These are phyloP conservation scores for Vigna radiata DNA, from an alignment of 306 rosid species.

Conservation along the genomic window DNA sequence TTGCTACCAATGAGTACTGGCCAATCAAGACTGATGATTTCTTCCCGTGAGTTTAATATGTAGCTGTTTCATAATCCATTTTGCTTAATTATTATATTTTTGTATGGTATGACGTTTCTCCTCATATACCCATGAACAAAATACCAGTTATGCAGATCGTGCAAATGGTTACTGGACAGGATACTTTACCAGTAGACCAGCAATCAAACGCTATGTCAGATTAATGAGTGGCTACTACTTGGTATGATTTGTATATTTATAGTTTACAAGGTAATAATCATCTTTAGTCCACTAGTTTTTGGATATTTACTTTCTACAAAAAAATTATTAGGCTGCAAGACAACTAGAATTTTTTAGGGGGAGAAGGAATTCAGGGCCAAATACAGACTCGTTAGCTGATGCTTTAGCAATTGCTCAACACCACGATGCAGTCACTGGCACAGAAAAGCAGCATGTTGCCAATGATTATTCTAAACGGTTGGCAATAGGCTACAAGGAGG, in stretches of 20 bases:
- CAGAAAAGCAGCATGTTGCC: slow-evolving; percentile 87
- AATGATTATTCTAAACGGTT: slow-evolving; percentile 83
- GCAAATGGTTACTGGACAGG: slow-evolving; percentile 89
- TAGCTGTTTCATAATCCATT: slow-evolving; percentile 34
- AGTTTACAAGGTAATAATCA: slow-evolving; percentile 27
- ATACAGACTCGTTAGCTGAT: slow-evolving; percentile 78
- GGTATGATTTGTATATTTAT: slow-evolving; percentile 57
- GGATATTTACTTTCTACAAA: slow-evolving; percentile 34
- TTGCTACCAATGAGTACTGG: slow-evolving; percentile 74
- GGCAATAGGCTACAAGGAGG: slow-evolving; percentile 80
- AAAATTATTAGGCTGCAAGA: slow-evolving; percentile 76
- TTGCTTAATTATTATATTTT: slow-evolving; percentile 11
- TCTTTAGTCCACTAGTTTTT: slow-evolving; percentile 5
- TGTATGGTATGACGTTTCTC: slow-evolving; percentile 33
- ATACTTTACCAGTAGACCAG: slow-evolving; percentile 88
- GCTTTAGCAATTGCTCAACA: slow-evolving; percentile 93
- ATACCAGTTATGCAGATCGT: slow-evolving; percentile 76
- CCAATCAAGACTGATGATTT: slow-evolving; percentile 79
- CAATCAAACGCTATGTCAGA: slow-evolving; percentile 80
- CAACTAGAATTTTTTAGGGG: slow-evolving; percentile 79
- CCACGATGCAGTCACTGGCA: slow-evolving; percentile 91
- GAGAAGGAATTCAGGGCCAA: slow-evolving; percentile 63
- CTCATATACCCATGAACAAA: slow-evolving; percentile 38
- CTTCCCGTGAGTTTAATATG: slow-evolving; percentile 76
- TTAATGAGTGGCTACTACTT: slow-evolving; percentile 75